Evolutionary conservation across 2,329 filamentous ascomycete genomes (phyloP).

Genomic region (Arthrinium phaeospermum): DNA sequence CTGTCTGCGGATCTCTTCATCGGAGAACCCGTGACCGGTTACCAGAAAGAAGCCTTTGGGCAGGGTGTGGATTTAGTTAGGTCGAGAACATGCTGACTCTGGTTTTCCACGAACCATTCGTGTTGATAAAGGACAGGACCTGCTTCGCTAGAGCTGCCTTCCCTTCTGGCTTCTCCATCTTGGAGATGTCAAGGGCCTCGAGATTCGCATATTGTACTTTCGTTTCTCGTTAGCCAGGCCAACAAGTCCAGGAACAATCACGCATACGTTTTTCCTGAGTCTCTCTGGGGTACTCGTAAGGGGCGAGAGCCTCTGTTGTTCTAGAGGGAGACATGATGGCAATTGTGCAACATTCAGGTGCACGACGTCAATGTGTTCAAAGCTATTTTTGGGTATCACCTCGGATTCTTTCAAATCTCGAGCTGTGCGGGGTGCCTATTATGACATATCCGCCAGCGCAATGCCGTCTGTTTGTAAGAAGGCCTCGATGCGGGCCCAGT

Average conservation of each 20-base stretch:
- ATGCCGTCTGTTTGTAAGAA: too few species aligned
- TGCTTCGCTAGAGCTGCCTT: conserved; percentile 31
- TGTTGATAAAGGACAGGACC: conserved; percentile 33
- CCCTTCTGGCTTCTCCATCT: conserved; percentile 29
- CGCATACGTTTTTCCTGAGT: background rate
- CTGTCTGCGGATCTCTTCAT: conserved; percentile 27
- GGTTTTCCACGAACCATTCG: conserved; percentile 28
- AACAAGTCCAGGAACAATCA: background rate
- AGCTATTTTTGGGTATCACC: too few species aligned
- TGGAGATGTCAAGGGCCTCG: conserved; percentile 34
- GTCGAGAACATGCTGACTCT: too few species aligned
- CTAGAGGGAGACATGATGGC: background rate
- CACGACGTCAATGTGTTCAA: background rate
- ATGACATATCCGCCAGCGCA: background rate
- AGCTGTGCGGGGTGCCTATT: background rate
- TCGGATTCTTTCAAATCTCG: background rate
- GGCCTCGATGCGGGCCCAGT: background rate
- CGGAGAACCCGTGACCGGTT: conserved; percentile 28
- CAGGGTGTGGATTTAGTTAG: background rate
- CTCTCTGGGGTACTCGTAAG: background rate
- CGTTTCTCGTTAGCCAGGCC: background rate
- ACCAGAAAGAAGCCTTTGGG: conserved; percentile 35
- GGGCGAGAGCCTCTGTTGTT: background rate
- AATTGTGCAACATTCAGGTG: too few species aligned
- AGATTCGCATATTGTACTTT: conserved; percentile 33